Evolutionary conservation across 1,139 yeast species (phyloP), one percentile per base, ranked within the genome.

Genomic region (Candida dubliniensis): DNA sequence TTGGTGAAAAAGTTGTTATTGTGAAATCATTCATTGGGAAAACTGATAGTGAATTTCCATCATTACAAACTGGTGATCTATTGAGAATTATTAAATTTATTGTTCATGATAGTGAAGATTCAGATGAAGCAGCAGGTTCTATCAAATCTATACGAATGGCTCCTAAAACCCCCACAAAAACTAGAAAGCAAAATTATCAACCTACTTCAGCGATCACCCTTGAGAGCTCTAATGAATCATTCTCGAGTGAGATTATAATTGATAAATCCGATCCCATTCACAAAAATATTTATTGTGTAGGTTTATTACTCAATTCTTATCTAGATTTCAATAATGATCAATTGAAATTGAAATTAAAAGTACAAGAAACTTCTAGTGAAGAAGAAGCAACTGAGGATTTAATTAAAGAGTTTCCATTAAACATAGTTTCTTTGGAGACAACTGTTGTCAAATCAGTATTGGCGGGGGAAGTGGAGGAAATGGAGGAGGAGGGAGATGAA

Each of bases 1-100:
- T 67, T 7, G 76, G 76, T 1, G 65, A 62, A 1, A 57, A 67
- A 11, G 75, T 69, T 3, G 72, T 68, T n/a, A 71, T 67, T 2
- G 61, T 69, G 4, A 59, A 62, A 36, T 66, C 67, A 8, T 69
- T 61, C 41, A 52, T 54, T 31, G 69, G 68, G 0, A 47, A 36
- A 1, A 48, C 41, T 12, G 55, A 52, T 2, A 44, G 47, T 37
- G 71, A 68, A 40, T 65, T 67, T 47, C 44, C 43, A 3, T 47
- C 49, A 9, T 55, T 71, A 32, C 59, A 65, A 40, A 57, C 62
- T 5, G 76, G 76, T 1, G 75, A 70, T 49, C 54, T 69, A 26
- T 46, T 71, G 3, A 47, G 71, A 36, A 51, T 70, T 9, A 56
- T 68, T 18, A 57, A 56, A 43, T 66, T 71, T 42, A 63, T 52